Evolutionary conservation across 2,329 filamentous ascomycete species (phyloP), one percentile per base, ranked within the genome.

Genomic region (Xylaria multiplex): DNA sequence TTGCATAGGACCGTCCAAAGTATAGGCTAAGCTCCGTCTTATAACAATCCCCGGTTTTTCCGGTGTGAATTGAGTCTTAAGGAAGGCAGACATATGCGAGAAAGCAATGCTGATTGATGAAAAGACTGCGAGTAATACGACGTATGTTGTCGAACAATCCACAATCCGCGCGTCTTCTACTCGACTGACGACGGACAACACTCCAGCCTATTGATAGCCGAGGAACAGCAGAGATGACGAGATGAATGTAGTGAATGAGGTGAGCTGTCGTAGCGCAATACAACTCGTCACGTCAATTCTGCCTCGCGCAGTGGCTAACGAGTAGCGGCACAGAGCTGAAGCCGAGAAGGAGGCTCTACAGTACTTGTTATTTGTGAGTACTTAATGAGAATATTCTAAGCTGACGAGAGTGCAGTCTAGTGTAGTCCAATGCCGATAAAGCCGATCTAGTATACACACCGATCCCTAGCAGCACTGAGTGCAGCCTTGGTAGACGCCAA

Each of bases 311-410:
- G 40, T 16, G 32, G 58, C 57, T 61, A 53, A 63, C 45, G 40
- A 43, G 37, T 32, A 22, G 58, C 27, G 37, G 3, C 53, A 42
- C 9, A 43, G 16, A 66, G 64, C 54, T 66, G 59, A 66, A 63
- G 22, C n/a, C 32, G 40, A 60, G 22, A 22, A 50, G 13, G 37
- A 46, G 46, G 24, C 54, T 30, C 30, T 19, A 19, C 19, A 19
- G 19, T 62, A 50, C n/a, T 19, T 35, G 45, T 56, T 7, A 57
- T 30, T 46, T 46, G 54, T 35, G 54, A 45, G 40, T 54, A 42
- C 19, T 1, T 27, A 24, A 11, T 32, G 27, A 30, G 14, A 49
- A 7, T 24, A 42, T 14, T 56, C 53, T 65, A 65, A 57, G 62
- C 62, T 65, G 57, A 65, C 45, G 45, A 60, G 19, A 60, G 19